These are phyloP conservation scores for Rutstroemia sydowiana DNA, from an alignment of 2,329 filamentous ascomycete genomes.

Conservation along the genomic window DNA sequence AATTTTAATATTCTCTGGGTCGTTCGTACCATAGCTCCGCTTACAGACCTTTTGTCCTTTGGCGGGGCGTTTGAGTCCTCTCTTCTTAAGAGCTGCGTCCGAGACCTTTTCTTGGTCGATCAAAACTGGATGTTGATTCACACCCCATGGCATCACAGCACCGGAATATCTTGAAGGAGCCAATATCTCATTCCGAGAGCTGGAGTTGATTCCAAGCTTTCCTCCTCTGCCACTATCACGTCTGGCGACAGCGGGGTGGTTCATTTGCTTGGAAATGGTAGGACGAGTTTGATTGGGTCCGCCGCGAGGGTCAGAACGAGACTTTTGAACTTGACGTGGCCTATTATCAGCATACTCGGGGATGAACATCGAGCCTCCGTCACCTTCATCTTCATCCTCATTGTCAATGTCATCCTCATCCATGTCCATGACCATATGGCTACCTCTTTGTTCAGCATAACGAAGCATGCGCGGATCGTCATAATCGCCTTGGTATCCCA, in stretches of 20 bases:
- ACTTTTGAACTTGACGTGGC: background rate
- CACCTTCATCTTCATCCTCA: background rate
- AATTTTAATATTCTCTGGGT: constrained; percentile 29
- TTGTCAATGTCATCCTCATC: background rate
- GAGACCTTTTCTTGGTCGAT: constrained; percentile 15
- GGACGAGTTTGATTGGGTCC: too few relatives aligned
- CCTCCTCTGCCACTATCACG: background rate
- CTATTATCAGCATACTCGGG: background rate
- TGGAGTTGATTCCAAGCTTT: background rate
- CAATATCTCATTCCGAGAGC: constrained; percentile 7
- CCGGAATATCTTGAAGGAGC: constrained; percentile 20
- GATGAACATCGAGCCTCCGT: background rate
- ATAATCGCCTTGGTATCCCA: background rate
- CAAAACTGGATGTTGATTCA: constrained; percentile 15
- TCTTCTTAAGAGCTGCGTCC: constrained; percentile 24
- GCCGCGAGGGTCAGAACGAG: background rate
- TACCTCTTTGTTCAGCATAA: too few relatives aligned
- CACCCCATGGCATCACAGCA: constrained; percentile 15
- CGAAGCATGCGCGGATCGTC: background rate
- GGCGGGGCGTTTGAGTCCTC: constrained; percentile 15
- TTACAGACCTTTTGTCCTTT: constrained; percentile 16
- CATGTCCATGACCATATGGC: too few relatives aligned
- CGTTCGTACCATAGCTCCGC: constrained; percentile 25
- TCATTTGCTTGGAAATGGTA: too few relatives aligned
- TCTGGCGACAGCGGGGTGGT: background rate